These are phyloP conservation scores for Albifimbria verrucaria DNA, from an alignment of 2,329 filamentous ascomycete genomes.

Conservation along the genomic window DNA sequence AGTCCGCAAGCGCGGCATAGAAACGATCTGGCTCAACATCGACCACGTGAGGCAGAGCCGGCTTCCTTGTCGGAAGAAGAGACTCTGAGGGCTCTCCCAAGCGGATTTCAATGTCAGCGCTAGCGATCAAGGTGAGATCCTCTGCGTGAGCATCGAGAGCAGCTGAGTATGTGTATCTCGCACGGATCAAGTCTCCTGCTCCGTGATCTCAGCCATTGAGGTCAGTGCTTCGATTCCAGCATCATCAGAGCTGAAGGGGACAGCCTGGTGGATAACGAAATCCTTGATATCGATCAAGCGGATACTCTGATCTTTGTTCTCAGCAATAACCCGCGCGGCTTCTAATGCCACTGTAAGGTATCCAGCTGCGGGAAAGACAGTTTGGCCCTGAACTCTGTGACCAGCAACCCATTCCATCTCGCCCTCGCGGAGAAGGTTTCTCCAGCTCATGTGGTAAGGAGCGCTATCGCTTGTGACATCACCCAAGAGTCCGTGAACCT, in stretches of 20 bases:
- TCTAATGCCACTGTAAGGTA: constrained; percentile 36
- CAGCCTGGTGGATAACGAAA: background rate
- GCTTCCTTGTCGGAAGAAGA: background rate
- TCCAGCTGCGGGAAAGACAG: constrained; percentile 36
- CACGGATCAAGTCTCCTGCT: background rate
- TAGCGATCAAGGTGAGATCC: background rate
- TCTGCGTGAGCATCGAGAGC: background rate
- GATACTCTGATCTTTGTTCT: background rate
- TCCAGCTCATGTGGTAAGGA: constrained; percentile 14
- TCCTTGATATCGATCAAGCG: background rate
- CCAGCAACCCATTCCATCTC: constrained; percentile 35
- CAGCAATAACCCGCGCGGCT: constrained; percentile 4
- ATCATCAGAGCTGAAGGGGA: constrained; percentile 7
- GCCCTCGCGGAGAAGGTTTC: constrained; percentile 15
- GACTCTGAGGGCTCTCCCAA: background rate
- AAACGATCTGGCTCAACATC: background rate
- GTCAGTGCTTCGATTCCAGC: constrained; percentile 9
- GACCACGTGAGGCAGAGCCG: background rate
- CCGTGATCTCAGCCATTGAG: background rate
- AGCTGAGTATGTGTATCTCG: background rate
- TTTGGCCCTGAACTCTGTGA: constrained; percentile 28
- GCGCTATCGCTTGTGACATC: background rate
- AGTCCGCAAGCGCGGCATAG: background rate
- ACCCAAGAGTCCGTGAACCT: background rate
- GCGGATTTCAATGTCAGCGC: background rate